phyloP scores from a whole-genome alignment of 805 yeast species.

The Huiozyma naganishii region DNA sequence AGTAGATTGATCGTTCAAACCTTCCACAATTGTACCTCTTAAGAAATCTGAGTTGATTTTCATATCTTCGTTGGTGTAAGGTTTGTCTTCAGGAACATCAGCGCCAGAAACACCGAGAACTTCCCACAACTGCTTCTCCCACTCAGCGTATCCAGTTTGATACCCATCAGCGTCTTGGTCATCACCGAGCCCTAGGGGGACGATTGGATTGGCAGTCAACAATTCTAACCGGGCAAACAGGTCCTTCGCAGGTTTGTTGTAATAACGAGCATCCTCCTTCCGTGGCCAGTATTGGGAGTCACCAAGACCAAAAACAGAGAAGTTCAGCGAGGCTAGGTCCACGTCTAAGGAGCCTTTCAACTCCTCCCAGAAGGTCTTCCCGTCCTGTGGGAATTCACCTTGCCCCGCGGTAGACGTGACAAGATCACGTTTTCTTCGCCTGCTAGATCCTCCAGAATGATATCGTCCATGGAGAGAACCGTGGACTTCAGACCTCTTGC shows the following conservation, averaged over 20 bases:
- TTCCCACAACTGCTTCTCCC: conserved; percentile 83
- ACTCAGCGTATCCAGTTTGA: conserved; percentile 77
- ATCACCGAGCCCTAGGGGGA: conserved; percentile 82
- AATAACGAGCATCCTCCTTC: conserved; percentile 86
- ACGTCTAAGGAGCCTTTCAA: conserved; percentile 51
- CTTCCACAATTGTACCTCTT: conserved; percentile 89
- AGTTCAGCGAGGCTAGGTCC: conserved; percentile 52
- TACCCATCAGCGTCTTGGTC: conserved; percentile 97
- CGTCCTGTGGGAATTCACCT: conserved; percentile 84
- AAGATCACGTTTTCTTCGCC: conserved; percentile 47
- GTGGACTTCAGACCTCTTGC: conserved; percentile 54
- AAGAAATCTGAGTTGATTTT: conserved; percentile 76
- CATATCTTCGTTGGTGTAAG: conserved; percentile 92
- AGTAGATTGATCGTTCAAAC: conserved; percentile 68
- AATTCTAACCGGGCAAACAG: conserved; percentile 51
- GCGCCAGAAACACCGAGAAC: conserved; percentile 78
- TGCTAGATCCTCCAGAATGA: conserved; percentile 62
- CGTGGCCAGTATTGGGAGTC: conserved; percentile 97
- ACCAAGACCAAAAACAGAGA: conserved; percentile 84
- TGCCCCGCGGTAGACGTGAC: conserved; percentile 91
- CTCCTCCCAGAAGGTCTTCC: conserved; percentile 64
- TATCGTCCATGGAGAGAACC: conserved; percentile 53
- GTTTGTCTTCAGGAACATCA: conserved; percentile 78
- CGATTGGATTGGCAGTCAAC: conserved; percentile 64
- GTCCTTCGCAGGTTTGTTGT: conserved; percentile 83